phyloP scores from a whole-genome alignment of 2,329 filamentous ascomycete species.

The Ilyonectria destructans region DNA sequence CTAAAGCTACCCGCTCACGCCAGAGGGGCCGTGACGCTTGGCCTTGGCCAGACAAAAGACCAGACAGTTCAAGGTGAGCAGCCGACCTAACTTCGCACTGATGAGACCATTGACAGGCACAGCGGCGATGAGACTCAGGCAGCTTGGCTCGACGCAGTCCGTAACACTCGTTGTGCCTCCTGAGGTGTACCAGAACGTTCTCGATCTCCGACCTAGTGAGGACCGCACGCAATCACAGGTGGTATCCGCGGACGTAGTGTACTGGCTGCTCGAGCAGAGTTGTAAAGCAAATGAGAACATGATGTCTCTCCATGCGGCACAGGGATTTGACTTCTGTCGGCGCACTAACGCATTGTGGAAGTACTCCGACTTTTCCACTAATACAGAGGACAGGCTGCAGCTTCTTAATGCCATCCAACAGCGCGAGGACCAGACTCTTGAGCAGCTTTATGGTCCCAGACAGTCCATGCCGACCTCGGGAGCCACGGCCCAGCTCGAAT shows the following conservation, averaged over 20 bases:
- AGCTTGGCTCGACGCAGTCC: slow-evolving; percentile 70
- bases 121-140: slow-evolving; percentile 78
- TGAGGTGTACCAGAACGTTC: slow-evolving; percentile 75
- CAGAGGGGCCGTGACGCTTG: slow-evolving; percentile 70
- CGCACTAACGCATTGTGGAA: slow-evolving; percentile 66
- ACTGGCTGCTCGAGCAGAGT: slow-evolving; percentile 77
- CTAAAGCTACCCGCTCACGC: slow-evolving; percentile 67
- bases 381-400: slow-evolving; percentile 51
- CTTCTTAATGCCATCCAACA: slow-evolving; percentile 56
- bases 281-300: slow-evolving; percentile 74
- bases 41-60: slow-evolving; percentile 73
- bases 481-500: background rate
- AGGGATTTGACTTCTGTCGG: slow-evolving; percentile 74
- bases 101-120: slow-evolving; percentile 4
- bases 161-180: slow-evolving; percentile 71
- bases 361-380: slow-evolving; percentile 59
- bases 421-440: slow-evolving; percentile 70
- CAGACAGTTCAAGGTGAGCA: slow-evolving; percentile 71
- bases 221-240: slow-evolving; percentile 21
- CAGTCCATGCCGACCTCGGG: slow-evolving; percentile 15
- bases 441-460: slow-evolving; percentile 69
- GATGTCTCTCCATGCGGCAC: slow-evolving; percentile 71
- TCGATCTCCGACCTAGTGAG: slow-evolving; percentile 56
- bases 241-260: slow-evolving; percentile 52
- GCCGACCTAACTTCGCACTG: background rate